Percentiles rank a stretch among this genome's conserved stretches.
These are phyloP conservation scores for Verticillium klebahnii DNA, from an alignment of 2,329 filamentous ascomycete genomes.

Conservation along the genomic window DNA sequence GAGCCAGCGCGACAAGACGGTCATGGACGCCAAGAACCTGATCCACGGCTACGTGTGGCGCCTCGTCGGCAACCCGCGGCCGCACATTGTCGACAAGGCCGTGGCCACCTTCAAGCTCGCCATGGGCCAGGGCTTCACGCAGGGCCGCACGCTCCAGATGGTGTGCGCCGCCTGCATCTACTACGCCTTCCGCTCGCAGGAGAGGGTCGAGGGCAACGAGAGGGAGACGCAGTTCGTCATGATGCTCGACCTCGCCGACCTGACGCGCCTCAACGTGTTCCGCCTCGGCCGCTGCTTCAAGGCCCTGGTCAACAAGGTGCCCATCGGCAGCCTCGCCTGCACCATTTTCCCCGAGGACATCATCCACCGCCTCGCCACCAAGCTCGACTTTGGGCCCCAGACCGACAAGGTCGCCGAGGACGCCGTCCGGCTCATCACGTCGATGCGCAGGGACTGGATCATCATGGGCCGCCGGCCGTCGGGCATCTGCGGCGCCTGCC, in stretches of 20 bases:
- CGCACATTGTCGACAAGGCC: constrained; percentile 53
- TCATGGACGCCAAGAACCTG: constrained; percentile 52
- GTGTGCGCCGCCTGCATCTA: constrained; percentile 92
- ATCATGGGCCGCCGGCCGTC: constrained; percentile 88
- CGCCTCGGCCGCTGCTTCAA: constrained; percentile 88
- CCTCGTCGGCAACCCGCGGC: constrained; percentile 38
- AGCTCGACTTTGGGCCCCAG: constrained; percentile 82
- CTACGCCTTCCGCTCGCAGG: constrained; percentile 65
- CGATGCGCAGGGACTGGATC: constrained; percentile 98
- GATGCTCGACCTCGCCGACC: constrained; percentile 92
- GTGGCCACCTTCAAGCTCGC: constrained; percentile 74
- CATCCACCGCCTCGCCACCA: constrained; percentile 84
- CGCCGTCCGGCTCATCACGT: constrained; percentile 78
- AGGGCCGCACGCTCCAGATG: constrained; percentile 78
- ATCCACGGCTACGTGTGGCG: constrained; percentile 60
- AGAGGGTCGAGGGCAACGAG: constrained; percentile 50
- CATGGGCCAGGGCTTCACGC: constrained; percentile 70
- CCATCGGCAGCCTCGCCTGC: constrained; percentile 32
- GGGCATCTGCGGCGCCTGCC: constrained; percentile 87
- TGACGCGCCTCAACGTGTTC: constrained; percentile 82
- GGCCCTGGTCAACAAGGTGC: constrained; percentile 67
- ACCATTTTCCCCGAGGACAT: constrained; percentile 77
- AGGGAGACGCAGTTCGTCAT: constrained; percentile 64
- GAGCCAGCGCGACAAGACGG: constrained; percentile 54
- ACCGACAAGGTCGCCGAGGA: constrained; percentile 84